Percentiles rank a stretch among this genome's conserved stretches.
These are phyloP conservation scores for Avena sativa DNA, from an alignment of 176 grass and related monocot genomes.

Conservation along the genomic window DNA sequence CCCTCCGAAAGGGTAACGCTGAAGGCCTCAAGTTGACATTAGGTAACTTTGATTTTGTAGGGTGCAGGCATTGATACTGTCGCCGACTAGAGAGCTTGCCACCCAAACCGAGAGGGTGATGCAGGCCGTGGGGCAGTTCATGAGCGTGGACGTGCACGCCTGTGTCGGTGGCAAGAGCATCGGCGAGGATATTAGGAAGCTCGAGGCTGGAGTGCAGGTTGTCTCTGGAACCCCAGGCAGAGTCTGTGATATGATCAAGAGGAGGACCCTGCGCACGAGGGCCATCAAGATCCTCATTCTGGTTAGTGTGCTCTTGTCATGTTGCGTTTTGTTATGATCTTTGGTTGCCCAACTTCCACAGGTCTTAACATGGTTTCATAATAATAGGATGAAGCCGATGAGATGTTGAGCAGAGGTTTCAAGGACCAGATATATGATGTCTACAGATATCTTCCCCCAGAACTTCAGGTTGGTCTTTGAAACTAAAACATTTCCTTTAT, in stretches of 20 bases:
- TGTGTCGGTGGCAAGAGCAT: constrained; percentile 90
- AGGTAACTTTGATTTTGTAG: constrained; percentile 45
- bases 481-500: background rate
- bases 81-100: constrained; percentile 94
- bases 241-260: constrained; percentile 96
- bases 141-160: constrained; percentile 78
- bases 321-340: background rate
- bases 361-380: constrained; percentile 25
- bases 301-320: constrained; percentile 39
- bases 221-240: constrained; percentile 91
- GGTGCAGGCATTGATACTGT: constrained; percentile 88
- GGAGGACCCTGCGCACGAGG: constrained; percentile 84
- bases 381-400: constrained; percentile 90
- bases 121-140: constrained; percentile 70
- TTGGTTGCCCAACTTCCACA: background rate
- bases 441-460: constrained; percentile 91
- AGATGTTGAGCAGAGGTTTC: constrained; percentile 95
- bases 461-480: constrained; percentile 68
- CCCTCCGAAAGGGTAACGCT: background rate
- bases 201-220: constrained; percentile 81
- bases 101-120: constrained; percentile 89
- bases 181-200: constrained; percentile 87
- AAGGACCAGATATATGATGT: constrained; percentile 99
- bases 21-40: background rate
- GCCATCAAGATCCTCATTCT: constrained; percentile 86